Percentiles rank a stretch among this genome's conserved stretches.
phyloP scores from a whole-genome alignment of 108 stramenopile species.

The Epithemia pelagica region DNA sequence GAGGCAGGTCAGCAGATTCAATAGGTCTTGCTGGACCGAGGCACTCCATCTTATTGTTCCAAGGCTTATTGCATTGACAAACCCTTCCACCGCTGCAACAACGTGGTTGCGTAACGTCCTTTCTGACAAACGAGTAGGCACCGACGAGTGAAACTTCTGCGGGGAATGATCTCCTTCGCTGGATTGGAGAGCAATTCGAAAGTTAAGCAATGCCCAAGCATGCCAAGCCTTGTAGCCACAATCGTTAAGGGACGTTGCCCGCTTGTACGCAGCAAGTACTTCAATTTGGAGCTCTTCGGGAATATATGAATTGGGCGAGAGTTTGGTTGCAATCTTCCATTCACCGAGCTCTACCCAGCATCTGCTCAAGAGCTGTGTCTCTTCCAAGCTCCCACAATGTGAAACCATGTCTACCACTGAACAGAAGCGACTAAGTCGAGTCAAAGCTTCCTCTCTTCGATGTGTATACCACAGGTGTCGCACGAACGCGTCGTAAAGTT shows the following conservation, averaged over 20 bases:
- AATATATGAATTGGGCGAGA: constrained; percentile 23
- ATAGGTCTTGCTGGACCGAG: constrained; percentile 94
- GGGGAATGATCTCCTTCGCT: constrained; percentile 39
- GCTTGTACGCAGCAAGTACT: constrained; percentile 63
- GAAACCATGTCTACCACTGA: constrained; percentile 63
- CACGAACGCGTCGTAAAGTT: constrained; percentile 85
- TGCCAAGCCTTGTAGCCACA: constrained; percentile 94
- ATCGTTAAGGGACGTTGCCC: constrained; percentile 61
- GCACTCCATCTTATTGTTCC: constrained; percentile 90
- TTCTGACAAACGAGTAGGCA: not conserved
- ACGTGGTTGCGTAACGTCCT: constrained; percentile 44
- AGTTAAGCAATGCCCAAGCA: constrained; percentile 96
- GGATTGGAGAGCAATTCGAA: constrained; percentile 84
- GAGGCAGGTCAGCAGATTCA: constrained; percentile 92
- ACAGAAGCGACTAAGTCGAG: constrained; percentile 45
- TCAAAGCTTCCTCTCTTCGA: constrained; percentile 64
- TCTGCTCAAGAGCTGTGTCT: constrained; percentile 48
- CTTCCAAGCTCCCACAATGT: constrained; percentile 35
- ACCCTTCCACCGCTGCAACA: constrained; percentile 86
- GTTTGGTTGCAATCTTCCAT: constrained; percentile 53
- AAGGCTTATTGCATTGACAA: constrained; percentile 84
- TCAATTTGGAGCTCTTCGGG: constrained; percentile 49
- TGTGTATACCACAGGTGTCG: constrained; percentile 89
- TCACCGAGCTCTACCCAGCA: constrained; percentile 88
- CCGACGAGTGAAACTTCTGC: not conserved